Conservation (phyloP, 179 eudicot genomes). For the Beta macrorhiza region DNA sequence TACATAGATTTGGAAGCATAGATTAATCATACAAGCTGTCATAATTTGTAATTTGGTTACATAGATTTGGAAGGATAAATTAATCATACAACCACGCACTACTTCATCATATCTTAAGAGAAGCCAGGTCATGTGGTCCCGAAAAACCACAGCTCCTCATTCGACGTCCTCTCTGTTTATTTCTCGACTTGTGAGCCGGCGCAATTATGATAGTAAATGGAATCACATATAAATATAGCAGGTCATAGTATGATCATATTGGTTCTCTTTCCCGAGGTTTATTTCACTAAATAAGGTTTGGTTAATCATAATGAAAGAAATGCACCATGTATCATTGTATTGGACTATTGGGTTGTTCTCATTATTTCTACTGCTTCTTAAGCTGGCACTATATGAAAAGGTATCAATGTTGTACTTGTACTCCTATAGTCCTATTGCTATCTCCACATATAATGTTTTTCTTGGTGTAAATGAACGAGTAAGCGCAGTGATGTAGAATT, state of each 20-base stretch:
- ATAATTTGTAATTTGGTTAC: background rate
- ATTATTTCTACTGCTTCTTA: background rate
- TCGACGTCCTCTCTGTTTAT: slow-evolving; percentile 4
- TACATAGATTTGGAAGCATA: too few relatives aligned
- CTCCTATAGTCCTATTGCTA: too few relatives aligned
- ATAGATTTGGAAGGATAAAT: background rate
- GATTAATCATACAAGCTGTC: background rate
- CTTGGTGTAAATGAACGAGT: too few relatives aligned
- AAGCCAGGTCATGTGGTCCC: slow-evolving; percentile 41
- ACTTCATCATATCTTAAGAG: background rate
- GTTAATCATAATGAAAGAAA: background rate
- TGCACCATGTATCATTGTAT: background rate
- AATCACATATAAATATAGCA: background rate
- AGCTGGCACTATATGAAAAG: background rate
- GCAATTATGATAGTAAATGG: slow-evolving; percentile 19
- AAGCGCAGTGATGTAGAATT: too few relatives aligned
- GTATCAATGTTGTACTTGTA: too few relatives aligned
- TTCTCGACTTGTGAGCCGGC: slow-evolving; percentile 28
- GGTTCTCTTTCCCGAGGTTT: slow-evolving; percentile 20
- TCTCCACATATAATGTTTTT: too few relatives aligned
- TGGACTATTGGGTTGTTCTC: background rate
- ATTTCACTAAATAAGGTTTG: slow-evolving; percentile 7
- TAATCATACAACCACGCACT: slow-evolving; percentile 2
- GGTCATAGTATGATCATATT: slow-evolving; percentile 8
- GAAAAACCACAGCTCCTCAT: slow-evolving; percentile 13